Base-by-base conservation (phyloP, 345 rosid genomes). In the Passiflora organensis region DNA sequence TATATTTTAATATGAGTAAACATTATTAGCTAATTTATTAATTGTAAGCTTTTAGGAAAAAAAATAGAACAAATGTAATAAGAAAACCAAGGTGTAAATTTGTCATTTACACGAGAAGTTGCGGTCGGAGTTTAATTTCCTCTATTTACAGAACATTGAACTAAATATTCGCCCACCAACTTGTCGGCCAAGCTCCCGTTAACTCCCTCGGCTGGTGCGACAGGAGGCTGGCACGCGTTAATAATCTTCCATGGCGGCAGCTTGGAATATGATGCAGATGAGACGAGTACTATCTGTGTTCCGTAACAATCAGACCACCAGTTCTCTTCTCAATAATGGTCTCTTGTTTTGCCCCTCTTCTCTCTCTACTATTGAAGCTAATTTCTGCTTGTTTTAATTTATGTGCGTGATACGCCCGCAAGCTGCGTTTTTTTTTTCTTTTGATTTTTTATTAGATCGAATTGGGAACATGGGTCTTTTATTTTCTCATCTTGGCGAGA, bases 241-340 rank as follows among this genome's bases (percentile, higher is more conserved):
- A n/a, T n/a, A n/a, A 12, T 43, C 32, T 22, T 14, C 54, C 53
- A 67, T 55, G 63, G 62, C 65, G 60, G 71, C 63, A 1, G 54
- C 64, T 24, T 50, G 72, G 63, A 60, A 62, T 43, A 25, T 69
- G 42, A 12, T 66, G 23, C 76, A 48, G 56, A 39, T 68, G 53
- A 70, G 64, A 58, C 78, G 76, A n/a, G n/a, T 65, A 0, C 57
- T 74, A 37, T 60, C 78, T 42, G 48, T 39, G 3, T 21, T 72
- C 43, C 51, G 8, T 14, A 21, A 23, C 39, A 34, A 62, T 53
- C 42, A 37, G 18, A 44, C 50, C 28, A 38, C 6, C 20, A 6
- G 20, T 6, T 53, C 67, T 51, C 50, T 53, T 50, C 38, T 52
- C 14, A 32, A 39, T 20, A 22, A 25, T 37, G 81, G 82, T 71